Percentiles rank a stretch among this genome's conserved stretches.
These are phyloP conservation scores for Endoconidiophora polonica DNA, from an alignment of 2,329 filamentous ascomycete genomes.

Conservation along the genomic window DNA sequence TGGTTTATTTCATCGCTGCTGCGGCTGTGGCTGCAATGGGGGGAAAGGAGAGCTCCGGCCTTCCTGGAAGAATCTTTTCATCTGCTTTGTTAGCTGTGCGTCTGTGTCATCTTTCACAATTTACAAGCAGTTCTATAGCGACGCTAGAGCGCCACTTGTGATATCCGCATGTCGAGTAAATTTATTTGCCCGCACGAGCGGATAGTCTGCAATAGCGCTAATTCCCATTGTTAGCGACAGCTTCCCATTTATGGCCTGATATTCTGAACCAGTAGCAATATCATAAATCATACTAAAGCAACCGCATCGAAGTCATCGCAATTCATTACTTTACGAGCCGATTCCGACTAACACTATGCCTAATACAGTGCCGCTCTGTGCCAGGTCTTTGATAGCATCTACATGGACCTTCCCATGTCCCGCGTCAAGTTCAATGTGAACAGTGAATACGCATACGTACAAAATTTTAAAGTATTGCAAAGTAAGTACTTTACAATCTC, in stretches of 20 bases:
- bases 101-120: too few relatives aligned
- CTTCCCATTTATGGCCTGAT: too few relatives aligned
- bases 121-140: too few relatives aligned
- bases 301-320: not conserved
- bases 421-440: constrained; percentile 98
- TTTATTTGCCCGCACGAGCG: not conserved
- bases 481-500: constrained; percentile 40
- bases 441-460: constrained; percentile 89
- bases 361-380: constrained; percentile 68
- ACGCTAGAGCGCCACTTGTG: not conserved
- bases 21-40: too few relatives aligned
- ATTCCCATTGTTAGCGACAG: too few relatives aligned
- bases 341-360: constrained; percentile 5
- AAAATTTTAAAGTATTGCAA: constrained; percentile 96
- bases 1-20: too few relatives aligned
- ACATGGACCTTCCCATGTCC: constrained; percentile 84
- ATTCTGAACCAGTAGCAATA: too few relatives aligned
- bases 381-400: constrained; percentile 98
- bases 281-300: not conserved
- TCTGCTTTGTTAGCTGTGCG: too few relatives aligned
- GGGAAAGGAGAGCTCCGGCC: too few relatives aligned
- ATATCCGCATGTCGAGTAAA: not conserved
- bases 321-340: not conserved
- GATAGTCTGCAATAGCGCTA: too few relatives aligned
- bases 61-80: too few relatives aligned